These are phyloP conservation scores for Dendrobium officinale DNA, from an alignment of 106 monocot genomes.

Conservation along the genomic window DNA sequence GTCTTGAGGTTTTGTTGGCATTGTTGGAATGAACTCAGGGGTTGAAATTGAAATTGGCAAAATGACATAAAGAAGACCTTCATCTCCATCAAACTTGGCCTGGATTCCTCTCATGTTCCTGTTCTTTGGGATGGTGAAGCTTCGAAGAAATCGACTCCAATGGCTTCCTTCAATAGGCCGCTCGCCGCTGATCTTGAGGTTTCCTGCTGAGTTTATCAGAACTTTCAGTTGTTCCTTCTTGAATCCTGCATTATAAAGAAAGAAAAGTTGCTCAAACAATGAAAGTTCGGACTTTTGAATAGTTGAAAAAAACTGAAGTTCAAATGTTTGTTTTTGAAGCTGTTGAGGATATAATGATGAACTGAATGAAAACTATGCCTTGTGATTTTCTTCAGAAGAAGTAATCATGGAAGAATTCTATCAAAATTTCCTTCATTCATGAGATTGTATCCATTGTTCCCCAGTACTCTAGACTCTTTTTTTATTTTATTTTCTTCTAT, in stretches of 20 bases:
- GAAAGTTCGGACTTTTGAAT: no score
- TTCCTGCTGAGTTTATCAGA: conserved; percentile 18
- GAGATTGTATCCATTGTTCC: no score
- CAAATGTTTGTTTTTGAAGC: no score
- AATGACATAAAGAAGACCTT: conserved; percentile 20
- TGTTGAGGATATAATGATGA: no score
- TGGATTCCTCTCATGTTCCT: conserved; percentile 14
- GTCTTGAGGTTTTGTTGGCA: not conserved
- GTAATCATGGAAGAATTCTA: no score
- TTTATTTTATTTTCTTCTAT: no score
- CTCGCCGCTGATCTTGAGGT: conserved; percentile 43
- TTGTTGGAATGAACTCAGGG: not conserved
- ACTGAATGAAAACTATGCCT: no score
- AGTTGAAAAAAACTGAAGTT: no score
- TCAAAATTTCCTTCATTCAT: no score
- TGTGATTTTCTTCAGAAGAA: no score
- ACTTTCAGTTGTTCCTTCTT: conserved; percentile 34
- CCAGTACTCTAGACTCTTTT: no score
- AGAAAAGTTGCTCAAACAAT: not conserved
- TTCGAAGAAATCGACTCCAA: conserved; percentile 27
- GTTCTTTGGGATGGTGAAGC: conserved; percentile 15
- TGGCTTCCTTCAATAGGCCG: conserved; percentile 16
- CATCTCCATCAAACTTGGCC: conserved; percentile 32
- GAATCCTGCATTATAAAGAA: conserved; percentile 23
- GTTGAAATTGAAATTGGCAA: conserved; percentile 12